Conservation (phyloP, 139 green algal genomes). For the Microglena sp. region DNA sequence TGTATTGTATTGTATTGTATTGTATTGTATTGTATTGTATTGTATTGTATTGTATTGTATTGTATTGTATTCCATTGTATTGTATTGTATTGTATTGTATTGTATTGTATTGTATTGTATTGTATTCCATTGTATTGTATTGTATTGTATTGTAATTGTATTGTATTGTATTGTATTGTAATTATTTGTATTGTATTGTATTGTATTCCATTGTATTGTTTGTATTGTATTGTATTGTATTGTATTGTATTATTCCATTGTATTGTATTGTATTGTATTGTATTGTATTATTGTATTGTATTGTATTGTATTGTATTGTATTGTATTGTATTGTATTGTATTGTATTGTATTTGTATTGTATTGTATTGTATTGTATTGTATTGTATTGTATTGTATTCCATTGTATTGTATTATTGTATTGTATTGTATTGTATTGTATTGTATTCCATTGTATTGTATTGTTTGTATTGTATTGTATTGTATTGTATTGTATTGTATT, state of each 20-base stretch:
- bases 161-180: constrained; percentile 5
- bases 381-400: constrained; percentile 3
- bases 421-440: neutral
- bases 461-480: constrained; percentile 5
- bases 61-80: constrained; percentile 3
- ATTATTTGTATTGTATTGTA: too few relatives aligned
- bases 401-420: too few relatives aligned
- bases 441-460: neutral
- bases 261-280: neutral
- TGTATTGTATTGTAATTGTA: constrained; percentile 5
- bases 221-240: constrained; percentile 5
- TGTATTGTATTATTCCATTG: neutral
- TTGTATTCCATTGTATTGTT: constrained; percentile 3
- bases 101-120: constrained; percentile 5
- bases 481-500: constrained; percentile 5
- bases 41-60: constrained; percentile 5
- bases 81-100: constrained; percentile 5
- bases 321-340: constrained; percentile 5
- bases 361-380: constrained; percentile 5
- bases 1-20: constrained; percentile 5
- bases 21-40: constrained; percentile 5
- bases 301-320: constrained; percentile 5
- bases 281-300: neutral
- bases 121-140: constrained; percentile 3
- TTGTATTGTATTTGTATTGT: too few relatives aligned